Evolutionary conservation across 2,329 filamentous ascomycete genomes (phyloP).

Genomic region (Periconia macrospinosa): DNA sequence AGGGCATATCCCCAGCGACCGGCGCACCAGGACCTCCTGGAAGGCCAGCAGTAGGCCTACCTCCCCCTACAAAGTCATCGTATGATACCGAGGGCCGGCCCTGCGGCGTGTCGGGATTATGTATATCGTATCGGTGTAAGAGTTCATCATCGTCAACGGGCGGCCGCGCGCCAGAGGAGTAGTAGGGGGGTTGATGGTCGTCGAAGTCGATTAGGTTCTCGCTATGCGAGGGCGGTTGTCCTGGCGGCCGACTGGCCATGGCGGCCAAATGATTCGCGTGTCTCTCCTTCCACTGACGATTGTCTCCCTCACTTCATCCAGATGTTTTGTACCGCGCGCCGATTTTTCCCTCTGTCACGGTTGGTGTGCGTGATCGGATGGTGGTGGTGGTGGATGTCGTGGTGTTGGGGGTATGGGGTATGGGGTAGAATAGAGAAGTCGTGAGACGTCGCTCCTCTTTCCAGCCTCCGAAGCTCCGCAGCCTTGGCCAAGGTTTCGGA

Average conservation of each 20-base stretch:
- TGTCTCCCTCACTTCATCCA: slow-evolving; percentile 28
- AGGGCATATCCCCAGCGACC: slow-evolving; percentile 40
- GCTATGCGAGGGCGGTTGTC: slow-evolving; percentile 50
- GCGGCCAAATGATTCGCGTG: slow-evolving; percentile 29
- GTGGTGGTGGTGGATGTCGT: slow-evolving; percentile 1
- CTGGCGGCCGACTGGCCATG: slow-evolving; percentile 59
- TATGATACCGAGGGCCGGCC: slow-evolving; percentile 86
- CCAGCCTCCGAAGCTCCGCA: slow-evolving; percentile 15
- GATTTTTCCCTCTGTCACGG: slow-evolving; percentile 1
- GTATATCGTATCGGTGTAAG: slow-evolving; percentile 72
- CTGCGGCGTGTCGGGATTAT: slow-evolving; percentile 64
- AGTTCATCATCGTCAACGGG: slow-evolving; percentile 82
- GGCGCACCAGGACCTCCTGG: slow-evolving; percentile 47
- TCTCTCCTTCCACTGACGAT: slow-evolving; percentile 25
- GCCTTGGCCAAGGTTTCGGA: slow-evolving; percentile 17
- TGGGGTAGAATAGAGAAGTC: background rate
- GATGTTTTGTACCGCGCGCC: slow-evolving; percentile 5
- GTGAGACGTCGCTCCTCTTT: slow-evolving; percentile 3
- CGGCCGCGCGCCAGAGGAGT: slow-evolving; percentile 72
- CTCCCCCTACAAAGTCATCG: slow-evolving; percentile 86
- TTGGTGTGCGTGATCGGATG: slow-evolving; percentile 2
- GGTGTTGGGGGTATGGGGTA: slow-evolving; percentile 4
- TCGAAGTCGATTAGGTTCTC: slow-evolving; percentile 73
- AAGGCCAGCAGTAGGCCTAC: slow-evolving; percentile 50
- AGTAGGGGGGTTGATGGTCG: slow-evolving; percentile 71